phyloP scores from a whole-genome alignment of 1,139 yeast species.

The Blastobotrys serpentis region DNA sequence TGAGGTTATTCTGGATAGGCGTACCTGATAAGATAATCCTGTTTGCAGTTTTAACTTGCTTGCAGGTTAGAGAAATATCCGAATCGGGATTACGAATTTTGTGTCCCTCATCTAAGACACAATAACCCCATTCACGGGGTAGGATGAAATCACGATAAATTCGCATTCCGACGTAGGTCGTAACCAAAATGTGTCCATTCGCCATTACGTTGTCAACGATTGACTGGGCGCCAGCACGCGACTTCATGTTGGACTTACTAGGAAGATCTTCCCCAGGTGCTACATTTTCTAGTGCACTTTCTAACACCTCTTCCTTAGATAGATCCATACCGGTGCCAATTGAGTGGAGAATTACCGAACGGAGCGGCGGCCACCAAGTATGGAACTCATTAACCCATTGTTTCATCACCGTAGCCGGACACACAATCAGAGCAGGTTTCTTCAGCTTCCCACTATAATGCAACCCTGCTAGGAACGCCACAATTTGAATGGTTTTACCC shows the following conservation, averaged over 20 bases:
- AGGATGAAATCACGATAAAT: slow-evolving; percentile 69
- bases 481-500: slow-evolving; percentile 91
- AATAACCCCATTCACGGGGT: slow-evolving; percentile 84
- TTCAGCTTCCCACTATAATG: slow-evolving; percentile 75
- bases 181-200: slow-evolving; percentile 77
- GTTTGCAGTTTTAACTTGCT: slow-evolving; percentile 76
- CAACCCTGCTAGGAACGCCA: slow-evolving; percentile 84
- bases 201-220: slow-evolving; percentile 51
- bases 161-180: slow-evolving; percentile 88
- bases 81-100: slow-evolving; percentile 94
- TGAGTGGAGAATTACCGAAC: slow-evolving; percentile 84
- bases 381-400: slow-evolving; percentile 98
- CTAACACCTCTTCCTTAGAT: slow-evolving; percentile 52
- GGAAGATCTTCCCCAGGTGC: slow-evolving; percentile 44
- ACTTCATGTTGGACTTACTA: slow-evolving; percentile 22
- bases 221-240: slow-evolving; percentile 37
- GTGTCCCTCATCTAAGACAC: slow-evolving; percentile 93
- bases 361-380: slow-evolving; percentile 95
- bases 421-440: slow-evolving; percentile 82
- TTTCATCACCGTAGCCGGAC: slow-evolving; percentile 93
- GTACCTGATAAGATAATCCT: slow-evolving; percentile 90
- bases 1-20: slow-evolving; percentile 89
- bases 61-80: slow-evolving; percentile 80
- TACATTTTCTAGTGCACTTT: slow-evolving; percentile 48
- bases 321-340: slow-evolving; percentile 84